phyloP scores from a whole-genome alignment of 2,329 filamentous ascomycete genomes.

The Canariomyces notabilis region DNA sequence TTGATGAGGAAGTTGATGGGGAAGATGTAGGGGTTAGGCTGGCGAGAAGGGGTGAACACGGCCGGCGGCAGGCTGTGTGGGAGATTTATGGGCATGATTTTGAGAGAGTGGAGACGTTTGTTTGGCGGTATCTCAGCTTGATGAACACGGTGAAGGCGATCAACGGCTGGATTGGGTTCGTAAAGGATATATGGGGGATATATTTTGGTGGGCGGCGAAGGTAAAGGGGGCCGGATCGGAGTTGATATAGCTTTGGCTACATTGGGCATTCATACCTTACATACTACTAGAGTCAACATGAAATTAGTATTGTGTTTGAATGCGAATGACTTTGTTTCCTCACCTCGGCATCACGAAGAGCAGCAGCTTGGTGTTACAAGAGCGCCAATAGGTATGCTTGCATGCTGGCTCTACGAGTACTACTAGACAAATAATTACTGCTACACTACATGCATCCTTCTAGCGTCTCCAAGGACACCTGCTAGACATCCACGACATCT shows the following conservation, averaged over 20 bases:
- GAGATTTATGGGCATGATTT: constrained; percentile 48
- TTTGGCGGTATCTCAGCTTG: constrained; percentile 38
- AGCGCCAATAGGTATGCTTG: too few relatives aligned
- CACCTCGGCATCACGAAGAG: too few relatives aligned
- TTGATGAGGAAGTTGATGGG: constrained; percentile 35
- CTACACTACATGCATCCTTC: too few relatives aligned
- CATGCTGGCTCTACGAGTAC: too few relatives aligned
- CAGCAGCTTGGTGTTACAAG: too few relatives aligned
- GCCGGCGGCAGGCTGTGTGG: constrained; percentile 46
- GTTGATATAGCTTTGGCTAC: not conserved
- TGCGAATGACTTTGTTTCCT: too few relatives aligned
- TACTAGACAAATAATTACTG: too few relatives aligned
- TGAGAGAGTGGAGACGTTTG: constrained; percentile 24
- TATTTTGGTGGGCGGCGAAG: constrained; percentile 5
- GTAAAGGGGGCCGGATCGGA: not conserved
- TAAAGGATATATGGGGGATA: constrained; percentile 22
- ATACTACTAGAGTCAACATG: too few relatives aligned
- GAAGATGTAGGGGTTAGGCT: constrained; percentile 26
- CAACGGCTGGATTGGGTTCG: constrained; percentile 48
- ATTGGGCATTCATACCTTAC: too few relatives aligned
- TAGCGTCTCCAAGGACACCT: too few relatives aligned
- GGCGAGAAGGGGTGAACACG: constrained; percentile 16
- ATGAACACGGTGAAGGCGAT: constrained; percentile 46
- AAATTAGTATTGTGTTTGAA: too few relatives aligned
- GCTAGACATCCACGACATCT: too few relatives aligned